phyloP scores from a whole-genome alignment of 116 monocot species.

The Trichopus zeylanicus region DNA sequence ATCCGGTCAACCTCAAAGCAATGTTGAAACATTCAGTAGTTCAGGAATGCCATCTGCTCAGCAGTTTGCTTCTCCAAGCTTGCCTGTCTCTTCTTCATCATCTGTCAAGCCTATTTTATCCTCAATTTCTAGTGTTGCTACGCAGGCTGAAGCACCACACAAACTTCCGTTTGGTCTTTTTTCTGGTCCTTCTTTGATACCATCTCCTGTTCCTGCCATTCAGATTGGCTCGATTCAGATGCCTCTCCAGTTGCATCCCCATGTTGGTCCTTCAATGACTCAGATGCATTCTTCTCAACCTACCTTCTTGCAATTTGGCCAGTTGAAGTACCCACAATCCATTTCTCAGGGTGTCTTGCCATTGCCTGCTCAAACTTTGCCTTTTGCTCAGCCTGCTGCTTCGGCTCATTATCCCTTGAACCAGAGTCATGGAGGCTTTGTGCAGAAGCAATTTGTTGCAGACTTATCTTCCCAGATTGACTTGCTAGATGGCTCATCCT shows the following conservation, averaged over 20 bases:
- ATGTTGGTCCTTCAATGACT: constrained; percentile 38
- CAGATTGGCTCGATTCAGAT: constrained; percentile 98
- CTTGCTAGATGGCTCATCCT: constrained; percentile 12
- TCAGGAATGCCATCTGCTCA: constrained; percentile 13
- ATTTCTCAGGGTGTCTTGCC: constrained; percentile 55
- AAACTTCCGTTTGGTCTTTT: constrained; percentile 79
- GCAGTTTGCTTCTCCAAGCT: constrained; percentile 3
- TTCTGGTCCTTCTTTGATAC: constrained; percentile 87
- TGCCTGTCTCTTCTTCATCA: constrained; percentile 9
- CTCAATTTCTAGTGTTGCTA: constrained; percentile 16
- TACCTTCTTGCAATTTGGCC: constrained; percentile 74
- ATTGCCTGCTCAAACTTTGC: constrained; percentile 38
- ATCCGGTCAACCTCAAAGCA: constrained; percentile 1
- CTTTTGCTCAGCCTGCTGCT: constrained; percentile 48
- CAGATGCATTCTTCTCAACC: constrained; percentile 58
- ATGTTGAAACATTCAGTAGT: constrained; percentile 7
- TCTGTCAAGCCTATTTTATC: constrained; percentile 17
- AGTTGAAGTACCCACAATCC: constrained; percentile 52
- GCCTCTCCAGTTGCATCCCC: constrained; percentile 79
- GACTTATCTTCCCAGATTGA: constrained; percentile 27
- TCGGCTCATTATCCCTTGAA: constrained; percentile 28
- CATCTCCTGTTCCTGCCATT: constrained; percentile 92
- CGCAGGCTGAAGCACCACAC: constrained; percentile 33
- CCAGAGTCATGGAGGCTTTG: constrained; percentile 22
- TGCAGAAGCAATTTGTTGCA: constrained; percentile 17